phyloP scores from a whole-genome alignment of 371 early-diverging fungal species.

The Mucor saturninus region DNA sequence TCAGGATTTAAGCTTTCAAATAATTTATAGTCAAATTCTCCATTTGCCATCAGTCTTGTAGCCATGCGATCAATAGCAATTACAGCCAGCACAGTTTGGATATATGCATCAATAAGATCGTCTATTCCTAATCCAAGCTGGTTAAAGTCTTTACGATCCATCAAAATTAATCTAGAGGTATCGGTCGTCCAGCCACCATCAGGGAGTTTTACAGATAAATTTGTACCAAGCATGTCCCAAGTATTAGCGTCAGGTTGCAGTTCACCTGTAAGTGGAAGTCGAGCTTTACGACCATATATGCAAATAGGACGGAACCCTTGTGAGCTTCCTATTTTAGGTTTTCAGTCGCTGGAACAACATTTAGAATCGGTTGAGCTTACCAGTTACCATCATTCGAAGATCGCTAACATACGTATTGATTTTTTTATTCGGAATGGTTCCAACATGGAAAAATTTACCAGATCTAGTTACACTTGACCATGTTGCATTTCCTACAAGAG shows the following conservation, averaged over 20 bases:
- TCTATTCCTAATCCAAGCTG: conserved; percentile 89
- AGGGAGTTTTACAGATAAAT: conserved; percentile 79
- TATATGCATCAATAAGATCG: conserved; percentile 92
- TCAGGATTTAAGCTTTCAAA: conserved; percentile 90
- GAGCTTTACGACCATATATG: conserved; percentile 86
- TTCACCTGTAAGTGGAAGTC: conserved; percentile 74
- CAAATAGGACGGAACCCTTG: conserved; percentile 88
- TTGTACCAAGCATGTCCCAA: conserved; percentile 96
- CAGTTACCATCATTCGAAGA: conserved; percentile 91
- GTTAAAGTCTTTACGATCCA: conserved; percentile 96
- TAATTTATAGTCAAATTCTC: conserved; percentile 77
- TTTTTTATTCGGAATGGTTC: conserved; percentile 91
- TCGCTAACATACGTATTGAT: conserved; percentile 87
- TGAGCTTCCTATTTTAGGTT: conserved; percentile 36
- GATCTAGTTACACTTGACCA: conserved; percentile 85
- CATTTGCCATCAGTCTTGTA: conserved; percentile 69
- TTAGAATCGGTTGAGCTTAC: conserved; percentile 38
- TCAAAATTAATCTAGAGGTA: conserved; percentile 80
- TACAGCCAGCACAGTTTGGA: conserved; percentile 88
- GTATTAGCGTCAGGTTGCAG: conserved; percentile 62
- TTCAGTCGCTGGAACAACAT: not conserved
- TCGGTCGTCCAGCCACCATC: conserved; percentile 89
- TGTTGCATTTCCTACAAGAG: conserved; percentile 90
- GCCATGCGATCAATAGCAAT: conserved; percentile 93
- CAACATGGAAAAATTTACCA: conserved; percentile 90